Conservation (phyloP, 2,329 filamentous ascomycete species). For the Sarocladiaceae sp. region DNA sequence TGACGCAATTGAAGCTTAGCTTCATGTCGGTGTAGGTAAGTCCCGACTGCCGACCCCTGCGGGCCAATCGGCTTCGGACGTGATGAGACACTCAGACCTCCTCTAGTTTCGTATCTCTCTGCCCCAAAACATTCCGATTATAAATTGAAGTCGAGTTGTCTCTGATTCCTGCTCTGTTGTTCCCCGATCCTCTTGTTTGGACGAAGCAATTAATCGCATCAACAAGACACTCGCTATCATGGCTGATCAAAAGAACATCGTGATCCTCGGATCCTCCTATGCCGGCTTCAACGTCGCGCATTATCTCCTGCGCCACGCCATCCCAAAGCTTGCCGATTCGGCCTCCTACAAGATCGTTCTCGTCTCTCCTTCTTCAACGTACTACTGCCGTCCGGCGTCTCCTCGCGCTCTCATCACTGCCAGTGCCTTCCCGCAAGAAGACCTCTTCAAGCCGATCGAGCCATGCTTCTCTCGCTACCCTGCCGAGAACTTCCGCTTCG, state of each 20-base stretch:
- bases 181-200: background rate
- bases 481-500: conserved; percentile 42
- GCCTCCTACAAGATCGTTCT: conserved; percentile 32
- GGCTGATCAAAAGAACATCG: conserved; percentile 30
- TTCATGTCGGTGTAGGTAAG: background rate
- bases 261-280: conserved; percentile 51
- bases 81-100: background rate
- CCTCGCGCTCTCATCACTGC: conserved; percentile 35
- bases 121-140: background rate
- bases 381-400: conserved; percentile 12
- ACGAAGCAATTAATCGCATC: background rate
- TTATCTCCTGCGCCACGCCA: conserved; percentile 46
- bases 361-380: conserved; percentile 5
- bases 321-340: conserved; percentile 35
- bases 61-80: background rate
- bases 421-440: conserved; percentile 38
- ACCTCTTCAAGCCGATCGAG: conserved; percentile 46
- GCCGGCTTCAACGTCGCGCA: conserved; percentile 48
- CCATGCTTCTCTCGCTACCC: conserved; percentile 48
- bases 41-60: background rate
- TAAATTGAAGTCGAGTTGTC: background rate
- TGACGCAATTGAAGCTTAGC: too few species aligned
- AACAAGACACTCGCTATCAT: background rate
- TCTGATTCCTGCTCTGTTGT: background rate
- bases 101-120: background rate